Conservation (phyloP, 192 early-diverging fungal species). For the Coemansia sp. region DNA sequence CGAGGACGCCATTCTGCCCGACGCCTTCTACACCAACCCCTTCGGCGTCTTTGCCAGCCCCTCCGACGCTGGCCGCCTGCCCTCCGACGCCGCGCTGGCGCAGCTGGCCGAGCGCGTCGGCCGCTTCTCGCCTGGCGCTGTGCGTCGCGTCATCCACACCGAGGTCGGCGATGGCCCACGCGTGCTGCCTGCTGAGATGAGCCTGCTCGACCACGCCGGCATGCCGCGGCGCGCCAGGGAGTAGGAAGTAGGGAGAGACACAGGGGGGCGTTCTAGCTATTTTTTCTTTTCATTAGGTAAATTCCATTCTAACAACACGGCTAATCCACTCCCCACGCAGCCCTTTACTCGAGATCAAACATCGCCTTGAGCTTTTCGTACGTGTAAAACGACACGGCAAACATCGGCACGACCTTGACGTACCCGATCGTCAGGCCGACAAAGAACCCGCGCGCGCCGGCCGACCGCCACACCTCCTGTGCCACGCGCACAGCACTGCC, state of each 20-base stretch:
- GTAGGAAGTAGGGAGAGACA: too few species aligned
- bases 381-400: slow-evolving; percentile 78
- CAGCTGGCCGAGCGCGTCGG: slow-evolving; percentile 30
- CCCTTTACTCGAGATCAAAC: slow-evolving; percentile 33
- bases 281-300: too few species aligned
- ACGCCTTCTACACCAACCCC: slow-evolving; percentile 58
- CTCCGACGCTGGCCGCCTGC: slow-evolving; percentile 46
- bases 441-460: slow-evolving; percentile 84
- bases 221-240: slow-evolving; percentile 40
- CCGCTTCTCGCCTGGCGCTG: slow-evolving; percentile 60
- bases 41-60: slow-evolving; percentile 54
- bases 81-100: slow-evolving; percentile 12
- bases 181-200: slow-evolving; percentile 46
- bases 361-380: slow-evolving; percentile 64
- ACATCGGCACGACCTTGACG: slow-evolving; percentile 93
- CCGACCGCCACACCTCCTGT: slow-evolving; percentile 58
- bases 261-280: too few species aligned
- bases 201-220: slow-evolving; percentile 37
- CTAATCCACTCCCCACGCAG: neutral
- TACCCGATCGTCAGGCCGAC: slow-evolving; percentile 97
- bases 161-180: slow-evolving; percentile 91
- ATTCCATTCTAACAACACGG: neutral
- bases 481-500: slow-evolving; percentile 59
- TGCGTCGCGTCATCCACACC: slow-evolving; percentile 88
- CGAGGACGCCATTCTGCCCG: slow-evolving; percentile 16